Evolutionary conservation across 2,329 filamentous ascomycete species (phyloP).

Genomic region (Penicillium sp.): DNA sequence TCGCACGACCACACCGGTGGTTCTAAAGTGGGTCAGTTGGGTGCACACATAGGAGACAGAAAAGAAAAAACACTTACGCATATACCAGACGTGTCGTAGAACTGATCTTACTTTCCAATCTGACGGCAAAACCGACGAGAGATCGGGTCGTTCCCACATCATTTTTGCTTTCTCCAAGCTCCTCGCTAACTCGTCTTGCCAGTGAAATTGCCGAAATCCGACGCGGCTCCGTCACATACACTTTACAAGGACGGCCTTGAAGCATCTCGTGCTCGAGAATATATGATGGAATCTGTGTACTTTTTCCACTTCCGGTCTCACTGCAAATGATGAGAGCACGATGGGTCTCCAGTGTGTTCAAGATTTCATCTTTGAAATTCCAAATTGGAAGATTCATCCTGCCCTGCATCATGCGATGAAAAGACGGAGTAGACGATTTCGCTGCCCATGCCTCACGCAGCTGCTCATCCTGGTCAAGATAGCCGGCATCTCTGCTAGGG

Average conservation of each 20-base stretch:
- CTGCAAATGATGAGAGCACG: conserved; percentile 93
- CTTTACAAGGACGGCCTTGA: conserved; percentile 79
- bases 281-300: conserved; percentile 94
- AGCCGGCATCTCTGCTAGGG: conserved; percentile 24
- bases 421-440: conserved; percentile 59
- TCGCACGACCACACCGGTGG: conserved; percentile 88
- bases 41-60: neutral
- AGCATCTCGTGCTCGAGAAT: conserved; percentile 86
- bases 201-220: conserved; percentile 96
- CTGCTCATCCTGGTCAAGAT: conserved; percentile 39
- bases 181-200: conserved; percentile 89
- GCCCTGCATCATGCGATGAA: conserved; percentile 76
- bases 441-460: conserved; percentile 57
- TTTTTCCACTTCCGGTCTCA: conserved; percentile 96
- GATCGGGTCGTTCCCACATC: conserved; percentile 84
- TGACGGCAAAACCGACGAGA: conserved; percentile 91
- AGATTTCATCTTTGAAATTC: conserved; percentile 76
- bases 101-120: conserved; percentile 84
- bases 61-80: conserved; percentile 62
- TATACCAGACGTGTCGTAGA: conserved; percentile 84
- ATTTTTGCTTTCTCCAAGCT: conserved; percentile 81
- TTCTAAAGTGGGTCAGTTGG: conserved; percentile 32
- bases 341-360: conserved; percentile 75
- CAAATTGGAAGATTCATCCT: conserved; percentile 89
- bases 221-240: conserved; percentile 93